phyloP scores from a whole-genome alignment of 805 yeast species.

The Yamadazyma olivae region DNA sequence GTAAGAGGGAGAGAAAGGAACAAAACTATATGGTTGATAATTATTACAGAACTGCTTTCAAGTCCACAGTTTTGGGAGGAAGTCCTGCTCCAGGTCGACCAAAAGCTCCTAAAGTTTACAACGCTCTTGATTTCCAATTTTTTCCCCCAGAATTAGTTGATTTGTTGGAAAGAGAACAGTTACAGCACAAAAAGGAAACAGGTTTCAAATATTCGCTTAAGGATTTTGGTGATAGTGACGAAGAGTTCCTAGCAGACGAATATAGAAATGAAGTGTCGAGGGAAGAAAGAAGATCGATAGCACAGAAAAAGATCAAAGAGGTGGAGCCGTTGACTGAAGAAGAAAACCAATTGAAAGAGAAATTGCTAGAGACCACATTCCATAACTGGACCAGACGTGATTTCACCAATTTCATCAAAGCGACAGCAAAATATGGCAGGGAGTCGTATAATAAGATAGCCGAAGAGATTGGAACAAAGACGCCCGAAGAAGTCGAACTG shows the following conservation, averaged over 20 bases:
- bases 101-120: conserved; percentile 61
- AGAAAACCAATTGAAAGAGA: conserved; percentile 52
- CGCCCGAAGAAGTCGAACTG: conserved; percentile 53
- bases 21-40: conserved; percentile 76
- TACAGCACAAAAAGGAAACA: conserved; percentile 57
- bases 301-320: conserved; percentile 51
- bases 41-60: conserved; percentile 68
- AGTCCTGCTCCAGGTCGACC: conserved; percentile 24
- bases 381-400: conserved; percentile 73
- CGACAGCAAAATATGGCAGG: conserved; percentile 66
- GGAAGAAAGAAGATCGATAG: conserved; percentile 40
- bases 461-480: conserved; percentile 53
- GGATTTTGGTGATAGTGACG: conserved; percentile 60
- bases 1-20: conserved; percentile 73
- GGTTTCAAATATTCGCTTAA: conserved; percentile 55
- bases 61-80: conserved; percentile 20
- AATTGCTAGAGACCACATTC: conserved; percentile 55
- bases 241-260: conserved; percentile 48
- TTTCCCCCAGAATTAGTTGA: conserved; percentile 53
- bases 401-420: conserved; percentile 67
- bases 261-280: conserved; percentile 35
- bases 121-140: conserved; percentile 73
- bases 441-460: conserved; percentile 48
- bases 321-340: conserved; percentile 62
- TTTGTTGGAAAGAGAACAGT: conserved; percentile 61